Percentiles rank a stretch among this genome's conserved stretches.
Evolutionary conservation across 2,329 filamentous ascomycete genomes (phyloP).

Genomic region (Aspergillus proliferans): DNA sequence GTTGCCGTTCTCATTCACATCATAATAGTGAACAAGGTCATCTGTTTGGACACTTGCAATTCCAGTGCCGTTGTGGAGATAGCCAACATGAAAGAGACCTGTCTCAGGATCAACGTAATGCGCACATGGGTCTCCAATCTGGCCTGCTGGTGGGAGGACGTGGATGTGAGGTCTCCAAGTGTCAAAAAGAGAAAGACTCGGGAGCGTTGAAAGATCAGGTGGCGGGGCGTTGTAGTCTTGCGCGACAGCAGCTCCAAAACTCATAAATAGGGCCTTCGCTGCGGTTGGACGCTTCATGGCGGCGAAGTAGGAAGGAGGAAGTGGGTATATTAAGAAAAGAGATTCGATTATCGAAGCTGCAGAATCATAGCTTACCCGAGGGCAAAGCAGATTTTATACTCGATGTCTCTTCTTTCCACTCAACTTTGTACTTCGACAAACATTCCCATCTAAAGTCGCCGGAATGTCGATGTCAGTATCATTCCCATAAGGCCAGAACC

Average conservation of each 20-base stretch:
- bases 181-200: conserved; percentile 9
- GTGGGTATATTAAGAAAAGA: too few relatives aligned
- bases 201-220: conserved; percentile 11
- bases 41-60: conserved; percentile 12
- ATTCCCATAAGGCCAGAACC: too few relatives aligned
- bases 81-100: conserved; percentile 15
- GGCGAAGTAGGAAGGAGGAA: too few relatives aligned
- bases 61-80: conserved; percentile 8
- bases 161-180: conserved; percentile 15
- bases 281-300: too few relatives aligned
- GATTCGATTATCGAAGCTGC: too few relatives aligned
- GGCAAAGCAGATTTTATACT: too few relatives aligned
- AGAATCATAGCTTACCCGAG: too few relatives aligned
- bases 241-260: background rate
- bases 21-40: conserved; percentile 11
- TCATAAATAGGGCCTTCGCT: too few relatives aligned
- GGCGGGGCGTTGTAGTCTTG: conserved; percentile 8
- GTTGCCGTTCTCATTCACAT: conserved; percentile 8
- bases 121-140: conserved; percentile 13
- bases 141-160: conserved; percentile 11
- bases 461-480: too few relatives aligned
- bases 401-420: too few relatives aligned
- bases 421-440: too few relatives aligned
- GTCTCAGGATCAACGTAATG: conserved; percentile 14
- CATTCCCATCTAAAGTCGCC: too few relatives aligned